phyloP scores from a whole-genome alignment of 192 early-diverging fungal genomes.

The Coemansia sp. region DNA sequence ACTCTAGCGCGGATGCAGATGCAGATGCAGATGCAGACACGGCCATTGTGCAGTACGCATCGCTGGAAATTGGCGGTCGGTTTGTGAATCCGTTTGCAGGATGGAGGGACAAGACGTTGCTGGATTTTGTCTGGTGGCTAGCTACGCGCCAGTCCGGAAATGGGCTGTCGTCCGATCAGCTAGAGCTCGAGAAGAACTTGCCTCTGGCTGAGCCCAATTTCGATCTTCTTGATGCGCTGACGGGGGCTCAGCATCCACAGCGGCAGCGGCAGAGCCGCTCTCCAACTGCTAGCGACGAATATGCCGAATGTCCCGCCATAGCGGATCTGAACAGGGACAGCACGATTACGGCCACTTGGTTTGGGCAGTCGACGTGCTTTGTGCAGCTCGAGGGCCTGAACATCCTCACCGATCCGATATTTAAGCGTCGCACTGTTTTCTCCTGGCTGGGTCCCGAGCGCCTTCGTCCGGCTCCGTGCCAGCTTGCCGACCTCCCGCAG shows the following conservation, averaged over 20 bases:
- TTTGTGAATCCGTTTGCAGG: conserved; percentile 55
- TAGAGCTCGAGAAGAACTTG: conserved; percentile 21
- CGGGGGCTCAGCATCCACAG: neutral
- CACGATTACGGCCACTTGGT: conserved; percentile 55
- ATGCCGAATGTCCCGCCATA: conserved; percentile 14
- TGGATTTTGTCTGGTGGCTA: conserved; percentile 54
- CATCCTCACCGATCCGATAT: conserved; percentile 79
- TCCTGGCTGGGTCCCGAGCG: conserved; percentile 73
- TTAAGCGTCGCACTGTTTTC: conserved; percentile 71
- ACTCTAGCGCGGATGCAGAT: neutral
- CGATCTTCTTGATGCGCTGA: conserved; percentile 26
- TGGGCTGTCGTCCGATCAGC: conserved; percentile 30
- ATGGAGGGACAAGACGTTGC: conserved; percentile 57
- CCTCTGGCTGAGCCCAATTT: conserved; percentile 39
- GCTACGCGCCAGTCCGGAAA: conserved; percentile 42
- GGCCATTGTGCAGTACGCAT: conserved; percentile 2
- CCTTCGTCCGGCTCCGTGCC: conserved; percentile 67
- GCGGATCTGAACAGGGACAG: conserved; percentile 13
- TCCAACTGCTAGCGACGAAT: neutral
- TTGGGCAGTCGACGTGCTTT: conserved; percentile 70
- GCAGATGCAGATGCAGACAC: neutral
- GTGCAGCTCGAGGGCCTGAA: conserved; percentile 72
- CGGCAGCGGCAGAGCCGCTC: neutral
- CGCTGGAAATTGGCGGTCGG: conserved; percentile 47
- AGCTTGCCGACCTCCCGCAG: conserved; percentile 66